Conservation (phyloP, 2,329 filamentous ascomycete genomes). For the Bipolaris gigantea region DNA sequence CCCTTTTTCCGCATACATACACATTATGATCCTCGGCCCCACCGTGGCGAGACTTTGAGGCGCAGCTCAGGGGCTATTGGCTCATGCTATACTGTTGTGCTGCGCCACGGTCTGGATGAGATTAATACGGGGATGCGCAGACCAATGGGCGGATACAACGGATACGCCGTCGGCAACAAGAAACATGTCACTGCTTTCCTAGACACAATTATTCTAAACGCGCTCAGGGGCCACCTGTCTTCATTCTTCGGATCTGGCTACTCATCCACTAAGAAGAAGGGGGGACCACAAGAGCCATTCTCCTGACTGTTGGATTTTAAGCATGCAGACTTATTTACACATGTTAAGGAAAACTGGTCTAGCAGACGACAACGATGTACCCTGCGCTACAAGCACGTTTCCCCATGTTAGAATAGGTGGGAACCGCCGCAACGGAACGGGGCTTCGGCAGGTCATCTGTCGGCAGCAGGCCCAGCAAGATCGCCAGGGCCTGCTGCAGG, state of each 20-base stretch:
- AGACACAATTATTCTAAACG: neutral
- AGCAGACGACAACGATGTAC: neutral
- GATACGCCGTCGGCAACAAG: neutral
- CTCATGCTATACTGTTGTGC: neutral
- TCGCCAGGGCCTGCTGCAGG: neutral
- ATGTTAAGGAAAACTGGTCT: neutral
- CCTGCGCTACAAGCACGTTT: neutral
- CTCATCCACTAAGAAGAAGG: neutral
- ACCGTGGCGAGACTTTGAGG: constrained; percentile 2
- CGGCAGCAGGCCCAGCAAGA: neutral
- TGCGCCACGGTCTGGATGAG: constrained; percentile 7
- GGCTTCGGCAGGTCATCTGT: neutral
- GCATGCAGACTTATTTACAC: neutral
- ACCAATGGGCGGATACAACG: neutral
- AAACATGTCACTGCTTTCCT: neutral
- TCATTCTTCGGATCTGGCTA: neutral
- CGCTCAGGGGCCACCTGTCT: too few relatives aligned
- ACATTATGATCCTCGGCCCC: neutral
- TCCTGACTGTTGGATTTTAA: neutral
- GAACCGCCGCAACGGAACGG: neutral
- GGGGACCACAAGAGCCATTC: neutral
- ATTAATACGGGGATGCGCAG: neutral
- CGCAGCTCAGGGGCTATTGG: constrained; percentile 9
- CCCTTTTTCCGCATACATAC: neutral
- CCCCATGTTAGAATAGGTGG: neutral